These are phyloP conservation scores for Trifolium dubium DNA, from an alignment of 306 rosid species.

Conservation along the genomic window DNA sequence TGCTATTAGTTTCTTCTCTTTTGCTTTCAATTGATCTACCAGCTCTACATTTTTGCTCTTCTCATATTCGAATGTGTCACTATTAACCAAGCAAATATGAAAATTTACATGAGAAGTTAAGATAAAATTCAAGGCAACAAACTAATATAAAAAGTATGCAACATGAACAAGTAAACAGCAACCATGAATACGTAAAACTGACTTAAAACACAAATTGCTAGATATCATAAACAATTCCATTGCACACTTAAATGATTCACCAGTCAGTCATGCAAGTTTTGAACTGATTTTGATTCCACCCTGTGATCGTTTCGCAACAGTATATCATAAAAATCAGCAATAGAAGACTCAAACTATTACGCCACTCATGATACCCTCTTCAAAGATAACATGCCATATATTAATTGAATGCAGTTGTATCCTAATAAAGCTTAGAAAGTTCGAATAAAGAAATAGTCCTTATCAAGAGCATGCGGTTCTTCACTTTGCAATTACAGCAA, in stretches of 20 bases:
- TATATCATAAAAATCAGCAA: conserved; percentile 26
- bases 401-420: conserved; percentile 41
- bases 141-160: conserved; percentile 24
- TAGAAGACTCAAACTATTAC: conserved; percentile 18
- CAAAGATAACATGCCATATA: conserved; percentile 32
- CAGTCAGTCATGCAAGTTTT: conserved; percentile 27
- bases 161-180: conserved; percentile 6
- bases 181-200: not conserved
- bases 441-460: conserved; percentile 3
- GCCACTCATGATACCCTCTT: conserved; percentile 27
- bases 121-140: conserved; percentile 6
- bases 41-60: conserved; percentile 69
- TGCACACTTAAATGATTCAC: conserved; percentile 20
- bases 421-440: conserved; percentile 38
- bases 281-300: conserved; percentile 30
- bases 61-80: conserved; percentile 72
- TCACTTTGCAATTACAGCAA: not conserved
- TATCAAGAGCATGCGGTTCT: conserved; percentile 6
- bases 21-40: conserved; percentile 74
- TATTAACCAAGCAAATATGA: conserved; percentile 44
- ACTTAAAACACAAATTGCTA: conserved; percentile 31
- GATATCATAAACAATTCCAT: conserved; percentile 9
- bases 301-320: not conserved
- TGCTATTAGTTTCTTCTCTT: conserved; percentile 74
- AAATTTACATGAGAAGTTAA: conserved; percentile 38